Base-by-base conservation (phyloP, 2,329 filamentous ascomycete species). In the Fusarium camptoceras region DNA sequence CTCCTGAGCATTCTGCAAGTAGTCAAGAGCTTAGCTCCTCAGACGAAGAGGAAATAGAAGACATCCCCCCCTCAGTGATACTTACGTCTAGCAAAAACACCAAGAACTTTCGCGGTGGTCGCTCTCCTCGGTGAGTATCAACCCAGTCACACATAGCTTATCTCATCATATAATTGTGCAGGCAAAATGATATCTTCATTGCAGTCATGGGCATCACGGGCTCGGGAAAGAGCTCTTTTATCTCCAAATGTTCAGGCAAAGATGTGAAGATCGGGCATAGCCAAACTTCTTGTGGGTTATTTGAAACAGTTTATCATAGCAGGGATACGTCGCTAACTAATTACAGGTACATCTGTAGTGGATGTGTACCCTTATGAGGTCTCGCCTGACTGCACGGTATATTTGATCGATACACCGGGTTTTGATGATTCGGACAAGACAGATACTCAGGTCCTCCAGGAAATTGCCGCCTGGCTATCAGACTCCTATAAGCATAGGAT, bases 341-440 rank as follows among this genome's bases (percentile, higher is more conserved):
- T 37, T 6, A 11, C 15, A 66, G 58, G 63, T n/a, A 69, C 66
- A 9, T 57, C 58, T 1, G 44, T 42, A 5, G 55, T 69, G 1
- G 58, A 51, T 9, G 51, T 64, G 1, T 64, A 69, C 30, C 47
- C 55, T 0, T 69, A 57, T 18, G n/a, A 69, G 8, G 28, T 63
- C 1, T 37, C 47, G 1, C 3, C 20, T 0, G 22, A 48, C 15
- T 41, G 41, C 18, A 69, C 63, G 4, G 68, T 74, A 11, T 64
- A 72, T 31, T 72, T 83, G 8, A 77, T 83, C 46, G 82, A 84
- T 25, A 84, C 82, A 0, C 82, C 82, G 0, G 82, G 82, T 0
- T 84, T 84, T 59, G 77, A 83, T 49, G 82, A 84, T 43, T 83
- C 80, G 0, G 62, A 76, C n/a, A 68, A 73, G 31, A 76, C 71